Conservation (phyloP, 1,139 yeast species). For the Diutina sp. region DNA sequence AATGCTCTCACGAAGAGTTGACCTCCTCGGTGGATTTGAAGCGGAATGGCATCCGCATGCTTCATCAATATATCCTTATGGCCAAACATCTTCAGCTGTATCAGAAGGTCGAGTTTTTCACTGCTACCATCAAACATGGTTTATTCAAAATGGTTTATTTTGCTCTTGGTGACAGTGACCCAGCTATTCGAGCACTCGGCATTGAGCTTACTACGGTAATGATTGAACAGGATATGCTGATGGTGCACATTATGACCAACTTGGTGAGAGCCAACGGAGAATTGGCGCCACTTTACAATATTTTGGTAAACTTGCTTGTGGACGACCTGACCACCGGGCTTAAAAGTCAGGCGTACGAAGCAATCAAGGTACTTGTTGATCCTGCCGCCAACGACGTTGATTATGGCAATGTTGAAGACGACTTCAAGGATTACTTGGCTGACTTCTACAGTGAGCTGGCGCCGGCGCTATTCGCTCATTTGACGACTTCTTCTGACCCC, state of each 20-base stretch:
- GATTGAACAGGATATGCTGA: slow-evolving; percentile 70
- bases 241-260: slow-evolving; percentile 13
- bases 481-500: slow-evolving; percentile 28
- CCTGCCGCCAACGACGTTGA: slow-evolving; percentile 26
- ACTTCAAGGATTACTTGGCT: slow-evolving; percentile 27
- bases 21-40: not conserved
- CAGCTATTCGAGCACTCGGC: slow-evolving; percentile 52
- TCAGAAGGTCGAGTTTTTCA: slow-evolving; percentile 57
- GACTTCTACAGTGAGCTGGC: slow-evolving; percentile 57
- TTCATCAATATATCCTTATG: slow-evolving; percentile 70
- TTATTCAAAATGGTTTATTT: slow-evolving; percentile 57
- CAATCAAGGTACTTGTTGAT: slow-evolving; percentile 60
- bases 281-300: slow-evolving; percentile 30
- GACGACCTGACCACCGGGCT: slow-evolving; percentile 60
- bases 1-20: not conserved
- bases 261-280: not conserved
- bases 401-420: not conserved
- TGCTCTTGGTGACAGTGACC: slow-evolving; percentile 48
- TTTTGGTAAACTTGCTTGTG: slow-evolving; percentile 49
- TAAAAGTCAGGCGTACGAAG: slow-evolving; percentile 75
- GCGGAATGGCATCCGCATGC: slow-evolving; percentile 63
- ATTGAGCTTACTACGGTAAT: slow-evolving; percentile 73
- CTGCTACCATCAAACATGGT: slow-evolving; percentile 53
- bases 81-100: slow-evolving; percentile 56
- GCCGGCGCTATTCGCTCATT: slow-evolving; percentile 38